Percentiles rank a stretch among this genome's conserved stretches.
These are phyloP conservation scores for Nidula microcarpa DNA, from an alignment of 768 basidiomycete genomes.

Conservation along the genomic window DNA sequence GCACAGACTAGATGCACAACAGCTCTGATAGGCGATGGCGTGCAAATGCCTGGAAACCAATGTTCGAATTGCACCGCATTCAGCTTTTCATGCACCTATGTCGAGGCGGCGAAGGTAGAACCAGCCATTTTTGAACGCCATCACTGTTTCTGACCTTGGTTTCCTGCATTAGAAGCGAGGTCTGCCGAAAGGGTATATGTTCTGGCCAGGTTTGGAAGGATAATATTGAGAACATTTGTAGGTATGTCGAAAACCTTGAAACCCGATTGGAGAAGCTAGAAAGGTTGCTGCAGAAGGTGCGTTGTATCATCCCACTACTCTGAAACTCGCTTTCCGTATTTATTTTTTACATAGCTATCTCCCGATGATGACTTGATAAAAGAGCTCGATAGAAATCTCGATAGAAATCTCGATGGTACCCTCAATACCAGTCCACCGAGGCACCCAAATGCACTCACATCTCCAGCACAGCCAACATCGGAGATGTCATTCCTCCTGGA, in stretches of 20 bases:
- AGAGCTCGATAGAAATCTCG: constrained; percentile 49
- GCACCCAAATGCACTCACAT: constrained; percentile 13
- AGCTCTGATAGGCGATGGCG: constrained; percentile 55
- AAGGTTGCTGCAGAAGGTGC: constrained; percentile 42
- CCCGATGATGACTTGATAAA: constrained; percentile 61
- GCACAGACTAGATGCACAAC: too few species aligned
- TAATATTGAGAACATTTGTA: constrained; percentile 6
- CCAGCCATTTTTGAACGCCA: constrained; percentile 8
- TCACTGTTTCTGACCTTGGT: not conserved
- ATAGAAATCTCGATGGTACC: constrained; percentile 20
- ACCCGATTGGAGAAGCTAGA: constrained; percentile 60
- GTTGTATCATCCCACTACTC: not conserved
- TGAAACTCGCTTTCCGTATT: too few species aligned
- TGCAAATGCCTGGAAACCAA: constrained; percentile 59
- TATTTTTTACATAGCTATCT: constrained; percentile 40
- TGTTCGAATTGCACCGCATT: constrained; percentile 70
- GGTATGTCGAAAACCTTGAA: constrained; percentile 63
- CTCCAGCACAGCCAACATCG: not conserved
- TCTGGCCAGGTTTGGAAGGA: not conserved
- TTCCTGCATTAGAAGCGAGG: constrained; percentile 43
- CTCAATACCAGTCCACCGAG: constrained; percentile 13
- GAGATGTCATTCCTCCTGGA: not conserved
- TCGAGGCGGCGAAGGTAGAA: constrained; percentile 65
- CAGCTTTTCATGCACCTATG: constrained; percentile 63
- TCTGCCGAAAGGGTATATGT: constrained; percentile 56